Evolutionary conservation across 192 early-diverging fungal genomes (phyloP).

Genomic region (Entophlyctis luteolus): DNA sequence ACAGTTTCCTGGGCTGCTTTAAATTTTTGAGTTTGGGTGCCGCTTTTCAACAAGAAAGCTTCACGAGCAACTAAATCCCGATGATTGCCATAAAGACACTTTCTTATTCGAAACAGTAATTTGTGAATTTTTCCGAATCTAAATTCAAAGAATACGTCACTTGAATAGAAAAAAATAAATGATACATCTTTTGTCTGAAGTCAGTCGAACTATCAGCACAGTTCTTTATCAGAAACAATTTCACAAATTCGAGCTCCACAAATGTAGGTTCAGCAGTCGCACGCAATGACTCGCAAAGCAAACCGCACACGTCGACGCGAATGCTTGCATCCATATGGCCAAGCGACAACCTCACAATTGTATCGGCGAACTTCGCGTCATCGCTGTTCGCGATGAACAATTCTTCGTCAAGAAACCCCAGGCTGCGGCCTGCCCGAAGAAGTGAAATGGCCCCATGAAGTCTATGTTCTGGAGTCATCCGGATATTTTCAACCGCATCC

Average conservation of each 20-base stretch:
- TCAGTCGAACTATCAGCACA: slow-evolving; percentile 71
- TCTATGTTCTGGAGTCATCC: slow-evolving; percentile 41
- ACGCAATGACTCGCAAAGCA: slow-evolving; percentile 77
- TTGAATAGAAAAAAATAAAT: slow-evolving; percentile 12
- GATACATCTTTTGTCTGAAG: slow-evolving; percentile 72
- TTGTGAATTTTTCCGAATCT: slow-evolving; percentile 31
- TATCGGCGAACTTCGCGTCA: not conserved
- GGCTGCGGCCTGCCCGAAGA: slow-evolving; percentile 50
- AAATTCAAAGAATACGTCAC: not conserved
- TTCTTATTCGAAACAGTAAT: slow-evolving; percentile 32
- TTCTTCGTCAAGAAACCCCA: slow-evolving; percentile 51
- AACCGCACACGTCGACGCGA: slow-evolving; percentile 72
- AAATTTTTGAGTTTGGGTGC: not conserved
- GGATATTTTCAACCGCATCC: not conserved
- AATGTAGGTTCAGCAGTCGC: slow-evolving; percentile 56
- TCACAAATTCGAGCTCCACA: slow-evolving; percentile 63
- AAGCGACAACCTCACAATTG: slow-evolving; percentile 56
- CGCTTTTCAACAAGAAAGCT: slow-evolving; percentile 17
- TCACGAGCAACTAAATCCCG: slow-evolving; percentile 26
- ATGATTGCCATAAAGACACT: slow-evolving; percentile 40
- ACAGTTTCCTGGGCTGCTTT: slow-evolving; percentile 6
- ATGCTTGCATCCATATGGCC: slow-evolving; percentile 68
- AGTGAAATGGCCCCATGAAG: slow-evolving; percentile 61
- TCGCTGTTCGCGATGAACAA: slow-evolving; percentile 34
- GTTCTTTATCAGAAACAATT: slow-evolving; percentile 66